Evolutionary conservation across 768 basidiomycete species (phyloP).

Genomic region (Phanerochaete carnosa): DNA sequence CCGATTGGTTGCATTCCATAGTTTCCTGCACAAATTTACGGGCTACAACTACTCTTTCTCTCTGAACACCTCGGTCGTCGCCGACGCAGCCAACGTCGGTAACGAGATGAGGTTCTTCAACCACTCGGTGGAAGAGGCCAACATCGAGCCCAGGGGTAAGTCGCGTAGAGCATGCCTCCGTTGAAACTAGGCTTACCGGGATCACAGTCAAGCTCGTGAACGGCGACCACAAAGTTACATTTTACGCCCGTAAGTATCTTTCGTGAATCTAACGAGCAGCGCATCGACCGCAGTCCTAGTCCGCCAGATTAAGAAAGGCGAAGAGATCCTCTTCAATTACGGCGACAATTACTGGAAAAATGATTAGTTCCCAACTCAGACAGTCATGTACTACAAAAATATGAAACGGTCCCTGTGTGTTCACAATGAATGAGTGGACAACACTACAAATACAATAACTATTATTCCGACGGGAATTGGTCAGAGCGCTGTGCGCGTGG

Average conservation of each 20-base stretch:
- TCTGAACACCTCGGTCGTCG: neutral
- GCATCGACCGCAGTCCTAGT: neutral
- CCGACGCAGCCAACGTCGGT: neutral
- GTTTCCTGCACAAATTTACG: neutral
- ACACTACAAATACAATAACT: neutral
- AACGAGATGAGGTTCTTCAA: constrained; percentile 1
- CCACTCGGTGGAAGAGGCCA: neutral
- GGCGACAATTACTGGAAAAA: neutral
- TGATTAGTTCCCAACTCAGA: neutral
- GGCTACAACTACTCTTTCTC: neutral
- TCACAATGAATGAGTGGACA: neutral
- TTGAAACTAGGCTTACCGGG: neutral
- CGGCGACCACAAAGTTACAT: neutral
- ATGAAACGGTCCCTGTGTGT: neutral
- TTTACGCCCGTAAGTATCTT: neutral
- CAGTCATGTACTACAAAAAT: neutral
- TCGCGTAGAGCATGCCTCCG: neutral
- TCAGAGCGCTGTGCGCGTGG: neutral
- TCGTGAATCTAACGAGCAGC: no score
- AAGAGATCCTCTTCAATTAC: neutral
- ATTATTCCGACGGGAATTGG: neutral
- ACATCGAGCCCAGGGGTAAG: neutral
- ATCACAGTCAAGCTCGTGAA: neutral
- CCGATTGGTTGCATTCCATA: no score
- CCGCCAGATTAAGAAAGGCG: neutral